Evolutionary conservation across 306 rosid species (phyloP), one percentile per base, ranked within the genome.

Genomic region (Pterocarpus macrocarpus): DNA sequence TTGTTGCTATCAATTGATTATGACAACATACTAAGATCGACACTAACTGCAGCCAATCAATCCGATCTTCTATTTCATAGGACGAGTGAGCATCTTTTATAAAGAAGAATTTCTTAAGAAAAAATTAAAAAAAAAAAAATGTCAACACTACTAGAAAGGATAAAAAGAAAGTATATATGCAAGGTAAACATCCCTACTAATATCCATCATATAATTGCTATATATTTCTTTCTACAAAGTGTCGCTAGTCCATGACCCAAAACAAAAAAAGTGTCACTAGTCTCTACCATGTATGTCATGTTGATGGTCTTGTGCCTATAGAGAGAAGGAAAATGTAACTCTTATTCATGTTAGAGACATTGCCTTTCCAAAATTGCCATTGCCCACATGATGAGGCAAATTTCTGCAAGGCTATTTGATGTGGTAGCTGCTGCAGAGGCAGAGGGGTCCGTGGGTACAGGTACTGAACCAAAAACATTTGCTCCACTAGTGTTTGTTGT

Each of bases 401-500:
- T 32, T 49, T 83, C 79, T 59, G 57, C 55, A 36, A 85, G 64
- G 56, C 16, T 10, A 47, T 50, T 50, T 73, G 75, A 71, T 44
- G 15, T 77, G 47, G 80, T 7, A 28, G 89, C 35, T 74, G 84
- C 74, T 57, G 82, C 63, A 5, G 95, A 80, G 65, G 80, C 81
- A 22, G 88, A 81, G 34, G 94, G 95, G 56, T 73, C 79, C 28
- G 83, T 72, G 3, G 95, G 97, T 5, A 81, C 89, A 34, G 97
- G 97, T 13, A 84, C 95, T 3, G 91, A 88, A 15, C 97, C 97
- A 70, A 91, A 90, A 59, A 92, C 91, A 58, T 89, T 91, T 67
- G 97, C 88, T 34, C 97, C 97, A 30, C 87, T 91, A 45, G 97
- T 85, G 86, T 81, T 92, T 69, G 95, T 92, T 79, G 91, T 91